Percentiles rank a stretch among this genome's conserved stretches.
Evolutionary conservation across 768 basidiomycete genomes (phyloP).

Genomic region (Pleurotus pulmonarius): DNA sequence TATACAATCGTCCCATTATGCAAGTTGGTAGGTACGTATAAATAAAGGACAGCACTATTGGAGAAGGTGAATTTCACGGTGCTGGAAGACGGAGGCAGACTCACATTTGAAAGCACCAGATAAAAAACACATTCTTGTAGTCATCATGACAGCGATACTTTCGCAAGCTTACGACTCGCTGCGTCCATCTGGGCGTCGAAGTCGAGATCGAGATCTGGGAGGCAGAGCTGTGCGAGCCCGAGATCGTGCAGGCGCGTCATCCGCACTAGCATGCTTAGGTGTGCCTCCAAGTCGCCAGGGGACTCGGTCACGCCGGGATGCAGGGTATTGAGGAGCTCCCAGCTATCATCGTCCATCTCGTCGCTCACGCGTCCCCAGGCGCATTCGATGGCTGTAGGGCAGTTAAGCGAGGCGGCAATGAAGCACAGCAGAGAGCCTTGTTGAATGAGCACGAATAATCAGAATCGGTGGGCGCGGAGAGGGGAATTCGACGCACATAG

Average conservation of each 20-base stretch:
- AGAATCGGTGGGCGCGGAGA: neutral
- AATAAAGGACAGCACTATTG: neutral
- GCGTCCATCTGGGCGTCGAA: neutral
- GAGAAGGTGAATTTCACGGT: neutral
- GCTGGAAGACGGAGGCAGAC: neutral
- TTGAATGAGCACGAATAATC: neutral
- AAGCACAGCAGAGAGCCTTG: slow-evolving; percentile 81
- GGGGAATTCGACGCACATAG: slow-evolving; percentile 49
- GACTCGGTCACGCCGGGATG: slow-evolving; percentile 24
- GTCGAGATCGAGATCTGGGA: slow-evolving; percentile 21
- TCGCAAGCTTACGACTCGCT: neutral
- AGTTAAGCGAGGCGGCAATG: slow-evolving; percentile 63
- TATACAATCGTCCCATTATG: too few species aligned
- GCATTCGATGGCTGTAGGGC: slow-evolving; percentile 57
- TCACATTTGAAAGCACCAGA: neutral
- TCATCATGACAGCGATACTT: neutral
- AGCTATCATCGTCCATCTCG: slow-evolving; percentile 64
- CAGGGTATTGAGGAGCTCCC: slow-evolving; percentile 53
- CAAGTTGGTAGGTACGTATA: too few species aligned
- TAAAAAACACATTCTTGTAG: neutral
- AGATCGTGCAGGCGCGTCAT: slow-evolving; percentile 77
- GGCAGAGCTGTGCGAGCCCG: slow-evolving; percentile 64
- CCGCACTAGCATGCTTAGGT: slow-evolving; percentile 61
- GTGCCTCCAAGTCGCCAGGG: slow-evolving; percentile 23
- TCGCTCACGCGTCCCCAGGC: slow-evolving; percentile 68